Conservation (phyloP, 1,284 basidiomycete genomes). For the Ustilago xerochloae region DNA sequence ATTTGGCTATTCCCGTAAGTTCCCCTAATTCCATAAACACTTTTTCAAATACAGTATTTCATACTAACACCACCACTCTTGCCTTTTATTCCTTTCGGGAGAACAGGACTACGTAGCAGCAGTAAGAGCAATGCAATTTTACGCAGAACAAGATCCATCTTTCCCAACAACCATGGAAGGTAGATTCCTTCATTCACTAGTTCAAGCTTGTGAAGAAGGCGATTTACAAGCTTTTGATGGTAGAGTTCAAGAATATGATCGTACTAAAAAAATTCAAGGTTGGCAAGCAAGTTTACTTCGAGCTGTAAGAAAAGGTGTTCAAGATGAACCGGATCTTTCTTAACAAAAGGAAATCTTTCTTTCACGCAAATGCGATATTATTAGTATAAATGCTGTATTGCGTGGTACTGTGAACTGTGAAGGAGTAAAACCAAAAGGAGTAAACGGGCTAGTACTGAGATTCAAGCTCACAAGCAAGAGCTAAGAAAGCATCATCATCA, state of each 20-base stretch:
- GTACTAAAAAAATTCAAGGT: constrained; percentile 61
- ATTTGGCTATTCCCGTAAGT: constrained; percentile 85
- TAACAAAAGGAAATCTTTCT: constrained; percentile 16
- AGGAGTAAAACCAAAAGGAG: neutral
- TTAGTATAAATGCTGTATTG: no score
- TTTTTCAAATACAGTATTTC: no score
- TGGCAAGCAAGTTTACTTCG: constrained; percentile 64
- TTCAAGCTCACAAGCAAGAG: constrained; percentile 41
- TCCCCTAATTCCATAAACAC: no score
- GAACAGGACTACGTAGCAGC: constrained; percentile 62
- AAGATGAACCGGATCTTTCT: constrained; percentile 66
- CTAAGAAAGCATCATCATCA: constrained; percentile 41
- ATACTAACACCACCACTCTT: constrained; percentile 17
- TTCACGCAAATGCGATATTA: no score
- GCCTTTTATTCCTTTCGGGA: neutral
- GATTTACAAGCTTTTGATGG: constrained; percentile 61
- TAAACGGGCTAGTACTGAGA: constrained; percentile 16
- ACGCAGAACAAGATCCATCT: constrained; percentile 63
- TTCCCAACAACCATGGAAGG: constrained; percentile 67
- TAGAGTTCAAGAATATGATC: constrained; percentile 64
- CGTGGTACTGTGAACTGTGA: no score
- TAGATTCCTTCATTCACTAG: constrained; percentile 62
- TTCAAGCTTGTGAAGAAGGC: constrained; percentile 62
- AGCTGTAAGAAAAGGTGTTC: constrained; percentile 59
- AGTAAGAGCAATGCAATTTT: constrained; percentile 65